Conservation (phyloP, 441 rosid species). For the Populus tomentosa region DNA sequence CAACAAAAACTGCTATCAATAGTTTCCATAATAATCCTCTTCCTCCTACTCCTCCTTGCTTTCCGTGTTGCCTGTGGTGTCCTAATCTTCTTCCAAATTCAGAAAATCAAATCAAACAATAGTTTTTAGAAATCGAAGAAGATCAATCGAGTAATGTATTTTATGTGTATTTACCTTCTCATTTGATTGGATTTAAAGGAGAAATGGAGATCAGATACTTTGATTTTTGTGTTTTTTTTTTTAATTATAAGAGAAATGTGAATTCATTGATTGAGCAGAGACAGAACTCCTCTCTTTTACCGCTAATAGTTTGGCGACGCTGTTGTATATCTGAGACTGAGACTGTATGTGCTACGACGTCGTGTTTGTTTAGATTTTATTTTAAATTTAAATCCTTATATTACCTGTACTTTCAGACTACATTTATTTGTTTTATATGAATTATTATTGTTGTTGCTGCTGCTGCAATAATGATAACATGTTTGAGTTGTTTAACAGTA, state of each 20-base stretch:
- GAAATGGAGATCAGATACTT: background rate
- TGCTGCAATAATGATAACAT: no score
- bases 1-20: conserved; percentile 46
- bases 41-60: conserved; percentile 45
- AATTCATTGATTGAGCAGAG: background rate
- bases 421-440: no score
- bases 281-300: background rate
- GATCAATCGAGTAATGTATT: background rate
- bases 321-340: background rate
- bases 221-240: background rate
- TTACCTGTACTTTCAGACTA: no score
- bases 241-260: background rate
- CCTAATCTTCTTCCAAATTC: conserved; percentile 39
- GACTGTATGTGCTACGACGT: background rate
- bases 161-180: background rate
- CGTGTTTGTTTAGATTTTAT: background rate
- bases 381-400: background rate
- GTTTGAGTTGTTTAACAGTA: no score
- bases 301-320: background rate
- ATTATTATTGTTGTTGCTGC: no score
- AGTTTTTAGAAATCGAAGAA: background rate
- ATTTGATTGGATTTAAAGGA: background rate
- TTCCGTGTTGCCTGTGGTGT: conserved; percentile 58
- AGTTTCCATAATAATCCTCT: conserved; percentile 60
- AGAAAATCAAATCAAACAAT: background rate